A percentile compares a stretch with the other conserved stretches of the same genome.
Conservation (phyloP, 176 grass and related monocot genomes). For the Cenchrus americanus region DNA sequence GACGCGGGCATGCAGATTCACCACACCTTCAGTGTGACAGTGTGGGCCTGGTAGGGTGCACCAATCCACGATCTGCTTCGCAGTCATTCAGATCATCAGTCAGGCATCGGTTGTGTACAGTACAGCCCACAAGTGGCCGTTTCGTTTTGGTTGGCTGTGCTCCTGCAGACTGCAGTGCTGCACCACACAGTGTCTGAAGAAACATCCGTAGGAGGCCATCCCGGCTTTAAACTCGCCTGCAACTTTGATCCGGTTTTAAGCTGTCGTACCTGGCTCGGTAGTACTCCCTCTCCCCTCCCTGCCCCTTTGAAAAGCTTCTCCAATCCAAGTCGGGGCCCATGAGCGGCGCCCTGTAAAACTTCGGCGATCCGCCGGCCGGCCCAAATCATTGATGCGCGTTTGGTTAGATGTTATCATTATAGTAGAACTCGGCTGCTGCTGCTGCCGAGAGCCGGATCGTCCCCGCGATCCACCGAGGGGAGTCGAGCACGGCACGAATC, state of each 20-base stretch:
- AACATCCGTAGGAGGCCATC: background rate
- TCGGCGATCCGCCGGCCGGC: background rate
- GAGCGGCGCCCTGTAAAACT: constrained; percentile 15
- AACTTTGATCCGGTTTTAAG: background rate
- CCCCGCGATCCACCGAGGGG: background rate
- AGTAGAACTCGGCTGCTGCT: background rate
- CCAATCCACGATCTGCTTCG: background rate
- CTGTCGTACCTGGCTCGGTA: background rate
- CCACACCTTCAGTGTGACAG: background rate
- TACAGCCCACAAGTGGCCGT: background rate
- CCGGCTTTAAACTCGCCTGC: constrained; percentile 37
- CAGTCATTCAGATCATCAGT: background rate
- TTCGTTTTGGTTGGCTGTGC: background rate
- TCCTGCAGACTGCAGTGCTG: background rate
- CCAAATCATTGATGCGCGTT: constrained; percentile 16
- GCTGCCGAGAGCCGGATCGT: background rate
- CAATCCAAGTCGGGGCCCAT: background rate
- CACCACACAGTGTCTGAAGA: background rate
- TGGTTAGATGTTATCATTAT: background rate
- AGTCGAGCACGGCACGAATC: background rate
- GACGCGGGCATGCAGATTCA: background rate
- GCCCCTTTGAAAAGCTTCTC: background rate
- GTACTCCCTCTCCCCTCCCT: too few relatives aligned
- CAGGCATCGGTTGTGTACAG: background rate
- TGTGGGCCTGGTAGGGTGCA: background rate